phyloP scores from a whole-genome alignment of 2,329 filamentous ascomycete species.

The Magnaporthiopsis rhizophila region DNA sequence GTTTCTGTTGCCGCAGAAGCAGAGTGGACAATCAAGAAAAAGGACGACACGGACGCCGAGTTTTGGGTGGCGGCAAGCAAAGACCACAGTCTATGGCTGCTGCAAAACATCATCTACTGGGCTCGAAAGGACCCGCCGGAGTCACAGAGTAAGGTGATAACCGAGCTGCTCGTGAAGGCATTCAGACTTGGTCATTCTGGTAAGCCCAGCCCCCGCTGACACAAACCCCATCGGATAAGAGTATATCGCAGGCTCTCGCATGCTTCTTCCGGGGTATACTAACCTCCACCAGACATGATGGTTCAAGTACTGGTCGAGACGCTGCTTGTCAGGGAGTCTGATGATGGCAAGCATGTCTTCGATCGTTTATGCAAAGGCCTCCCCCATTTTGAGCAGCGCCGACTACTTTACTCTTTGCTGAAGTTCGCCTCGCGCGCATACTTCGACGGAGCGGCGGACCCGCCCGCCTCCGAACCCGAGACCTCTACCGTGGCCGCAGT shows the following conservation, averaged over 20 bases:
- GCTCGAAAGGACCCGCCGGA: conserved; percentile 22
- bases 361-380: conserved; percentile 26
- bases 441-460: conserved; percentile 22
- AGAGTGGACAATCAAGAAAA: conserved; percentile 36
- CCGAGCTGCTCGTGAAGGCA: conserved; percentile 46
- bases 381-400: conserved; percentile 33
- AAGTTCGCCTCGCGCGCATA: conserved; percentile 38
- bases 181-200: conserved; percentile 67
- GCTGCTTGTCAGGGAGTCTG: conserved; percentile 21
- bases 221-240: neutral
- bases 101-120: conserved; percentile 49
- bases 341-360: conserved; percentile 17
- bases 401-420: conserved; percentile 28
- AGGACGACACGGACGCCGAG: conserved; percentile 18
- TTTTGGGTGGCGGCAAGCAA: conserved; percentile 59
- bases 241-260: neutral
- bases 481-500: conserved; percentile 42
- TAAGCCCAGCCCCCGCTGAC: conserved; percentile 25
- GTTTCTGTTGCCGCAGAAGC: conserved; percentile 48
- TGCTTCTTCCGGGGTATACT: conserved; percentile 9
- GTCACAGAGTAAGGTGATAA: conserved; percentile 32
- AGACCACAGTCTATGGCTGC: conserved; percentile 65
- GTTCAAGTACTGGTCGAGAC: conserved; percentile 27
- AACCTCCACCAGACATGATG: conserved; percentile 29
- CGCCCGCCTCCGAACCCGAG: neutral